Conservation (phyloP, 345 rosid genomes). For the Mallotus nudiflorus region DNA sequence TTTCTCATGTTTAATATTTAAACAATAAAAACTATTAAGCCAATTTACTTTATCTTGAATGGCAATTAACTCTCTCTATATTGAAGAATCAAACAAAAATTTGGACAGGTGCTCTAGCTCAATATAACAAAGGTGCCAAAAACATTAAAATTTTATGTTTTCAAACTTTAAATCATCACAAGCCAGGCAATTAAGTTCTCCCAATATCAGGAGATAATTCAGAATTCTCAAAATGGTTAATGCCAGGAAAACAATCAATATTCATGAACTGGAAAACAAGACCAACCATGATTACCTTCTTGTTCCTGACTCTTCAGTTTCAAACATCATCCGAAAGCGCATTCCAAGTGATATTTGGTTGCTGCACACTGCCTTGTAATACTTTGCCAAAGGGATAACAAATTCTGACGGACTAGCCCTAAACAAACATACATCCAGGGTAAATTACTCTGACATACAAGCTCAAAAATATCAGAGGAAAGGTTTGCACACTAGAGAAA, state of each 20-base stretch:
- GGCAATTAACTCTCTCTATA: background rate
- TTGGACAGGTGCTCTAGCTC: background rate
- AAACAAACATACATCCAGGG: slow-evolving; percentile 12
- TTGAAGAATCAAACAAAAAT: background rate
- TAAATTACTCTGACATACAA: slow-evolving; percentile 2
- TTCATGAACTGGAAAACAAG: background rate
- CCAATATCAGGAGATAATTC: background rate
- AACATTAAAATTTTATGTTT: background rate
- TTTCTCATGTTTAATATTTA: background rate
- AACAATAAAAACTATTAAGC: background rate
- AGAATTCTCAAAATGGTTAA: background rate
- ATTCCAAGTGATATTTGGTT: slow-evolving; percentile 83
- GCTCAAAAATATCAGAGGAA: background rate
- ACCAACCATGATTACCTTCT: slow-evolving; percentile 45
- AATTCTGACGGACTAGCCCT: slow-evolving; percentile 96
- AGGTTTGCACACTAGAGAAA: background rate
- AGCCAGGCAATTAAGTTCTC: background rate
- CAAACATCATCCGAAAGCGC: slow-evolving; percentile 98
- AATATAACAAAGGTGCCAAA: background rate
- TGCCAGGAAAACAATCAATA: background rate
- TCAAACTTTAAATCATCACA: background rate
- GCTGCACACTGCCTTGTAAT: slow-evolving; percentile 72
- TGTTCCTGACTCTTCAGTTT: slow-evolving; percentile 91
- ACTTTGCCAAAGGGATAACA: slow-evolving; percentile 91
- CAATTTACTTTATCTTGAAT: background rate